Evolutionary conservation across 352 stramenopile species (phyloP), one percentile per base, ranked within the genome.

Genomic region (Phytophthora multivora): DNA sequence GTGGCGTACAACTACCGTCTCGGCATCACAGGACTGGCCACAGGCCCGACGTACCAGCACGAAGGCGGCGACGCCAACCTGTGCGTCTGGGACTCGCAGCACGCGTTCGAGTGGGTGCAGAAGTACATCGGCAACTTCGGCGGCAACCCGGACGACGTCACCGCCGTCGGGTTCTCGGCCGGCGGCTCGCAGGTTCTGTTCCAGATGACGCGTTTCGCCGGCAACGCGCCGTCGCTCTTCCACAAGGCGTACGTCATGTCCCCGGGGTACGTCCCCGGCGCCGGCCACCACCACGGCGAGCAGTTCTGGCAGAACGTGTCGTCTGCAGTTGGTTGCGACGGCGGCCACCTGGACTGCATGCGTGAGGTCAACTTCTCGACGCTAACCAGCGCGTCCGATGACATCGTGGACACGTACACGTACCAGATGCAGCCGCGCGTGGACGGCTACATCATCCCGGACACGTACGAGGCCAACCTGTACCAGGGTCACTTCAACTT

Each of bases 1-100:
- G 71, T 80, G 4, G 61, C 51, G 3, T 75, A 69, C 57, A 80
- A 80, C 53, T 80, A 80, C 36, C 71, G 71, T 36, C 40, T 80
- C 11, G 63, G 67, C 7, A 31, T 75, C 38, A 61, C 71, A 1
- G 64, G 71, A 18, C 49, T 75, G 13, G 49, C 59, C 4, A 54
- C 48, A 0, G 69, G 63, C 0, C 56, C 61, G 4, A 63, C 67
- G 18, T 69, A 77, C 42, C 62, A 75, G 6, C 62, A 66, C 28
- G 55, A 79, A 12, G 71, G 71, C 11, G 61, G 67, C 18, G 52
- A 33, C 6, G 50, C 51, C 19, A 79, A 74, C 35, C 35, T 63
- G 26, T 63, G 36, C 1, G 38, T 76, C 7, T 74, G 59, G 45
- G 71, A 80, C 39, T 41, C 69, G 5, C 53, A 58, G 26, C 45